Evolutionary conservation across 805 yeast species (phyloP), one percentile per base, ranked within the genome.

Genomic region (Teunomyces atbi): DNA sequence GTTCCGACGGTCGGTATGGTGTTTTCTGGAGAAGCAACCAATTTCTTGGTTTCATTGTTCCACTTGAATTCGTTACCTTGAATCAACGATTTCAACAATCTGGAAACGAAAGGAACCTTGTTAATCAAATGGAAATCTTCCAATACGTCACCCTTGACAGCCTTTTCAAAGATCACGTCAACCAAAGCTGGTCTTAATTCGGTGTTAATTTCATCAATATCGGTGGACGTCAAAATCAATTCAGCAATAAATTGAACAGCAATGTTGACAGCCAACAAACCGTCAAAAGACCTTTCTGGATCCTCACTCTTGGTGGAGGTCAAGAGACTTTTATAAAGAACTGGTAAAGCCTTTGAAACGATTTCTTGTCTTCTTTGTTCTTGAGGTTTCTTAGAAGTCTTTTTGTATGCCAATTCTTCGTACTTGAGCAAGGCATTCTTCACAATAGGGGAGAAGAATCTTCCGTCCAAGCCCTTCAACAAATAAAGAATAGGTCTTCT

Each of bases 401-500:
- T 77, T 48, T 73, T 61, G 54, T 71, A 71, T 3, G 76, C 76
- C 62, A 84, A 61, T 52, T 76, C 79, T 57, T 83, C 79, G 61
- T 86, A 85, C 58, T 69, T 76, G 30, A 66, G 59, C 45, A 91
- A 69, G 46, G 83, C 84, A 45, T 80, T 81, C 61, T 82, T 76
- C 35, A 77, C 76, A 6, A 68, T 56, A 44, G 96, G 96, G 16
- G 87, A 78, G 67, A 92, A 92, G 63, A 83, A 91, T 61, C 86
- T 84, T 34, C 89, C 87, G 58, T 85, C 87, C 49, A 85, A 73
- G 3, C 96, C 96, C 46, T 82, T 76, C 50, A 91, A 72, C 47
- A 92, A 71, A 65, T 89, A 91, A 46, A 92, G 69, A 60, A 90
- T 82, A 36, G 97, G 97, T 66, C 96, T 82, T 71, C 99, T 80